Conservation (phyloP, 2,329 filamentous ascomycete genomes). For the Penicillium capsulatum region DNA sequence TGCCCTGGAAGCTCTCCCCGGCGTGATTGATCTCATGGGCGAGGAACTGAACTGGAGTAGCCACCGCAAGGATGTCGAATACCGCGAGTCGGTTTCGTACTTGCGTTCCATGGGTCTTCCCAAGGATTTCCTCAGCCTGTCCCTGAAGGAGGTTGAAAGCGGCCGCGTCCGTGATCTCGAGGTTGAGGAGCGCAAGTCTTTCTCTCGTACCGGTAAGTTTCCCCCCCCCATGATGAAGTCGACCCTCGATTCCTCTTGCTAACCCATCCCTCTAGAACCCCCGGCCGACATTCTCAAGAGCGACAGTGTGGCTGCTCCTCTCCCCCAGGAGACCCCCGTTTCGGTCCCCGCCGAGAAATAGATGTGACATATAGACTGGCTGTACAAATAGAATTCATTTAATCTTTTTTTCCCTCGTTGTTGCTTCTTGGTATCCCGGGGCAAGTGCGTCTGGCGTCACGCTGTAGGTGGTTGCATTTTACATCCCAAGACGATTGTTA, state of each 20-base stretch:
- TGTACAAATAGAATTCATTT: constrained; percentile 29
- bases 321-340: constrained; percentile 31
- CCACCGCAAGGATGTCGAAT: constrained; percentile 70
- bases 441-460: too few relatives aligned
- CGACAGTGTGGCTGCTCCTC: constrained; percentile 38
- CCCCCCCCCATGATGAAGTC: too few relatives aligned
- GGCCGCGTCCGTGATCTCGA: constrained; percentile 49
- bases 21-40: constrained; percentile 83
- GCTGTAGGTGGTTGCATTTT: too few relatives aligned
- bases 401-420: constrained; percentile 1
- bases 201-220: constrained; percentile 41
- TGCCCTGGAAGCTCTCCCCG: constrained; percentile 77
- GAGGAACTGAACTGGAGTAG: constrained; percentile 76
- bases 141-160: constrained; percentile 56
- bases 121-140: constrained; percentile 54
- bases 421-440: too few relatives aligned
- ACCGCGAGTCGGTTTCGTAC: constrained; percentile 64
- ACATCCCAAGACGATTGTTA: too few relatives aligned
- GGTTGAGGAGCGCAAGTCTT: constrained; percentile 38
- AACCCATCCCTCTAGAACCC: constrained; percentile 16
- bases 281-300: constrained; percentile 51
- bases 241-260: too few relatives aligned
- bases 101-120: constrained; percentile 60
- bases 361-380: constrained; percentile 22
- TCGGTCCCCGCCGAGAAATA: constrained; percentile 50